Percentiles rank a stretch among this genome's conserved stretches.
These are phyloP conservation scores for Epichloe sp. DNA, from an alignment of 2,329 filamentous ascomycete genomes.

Conservation along the genomic window DNA sequence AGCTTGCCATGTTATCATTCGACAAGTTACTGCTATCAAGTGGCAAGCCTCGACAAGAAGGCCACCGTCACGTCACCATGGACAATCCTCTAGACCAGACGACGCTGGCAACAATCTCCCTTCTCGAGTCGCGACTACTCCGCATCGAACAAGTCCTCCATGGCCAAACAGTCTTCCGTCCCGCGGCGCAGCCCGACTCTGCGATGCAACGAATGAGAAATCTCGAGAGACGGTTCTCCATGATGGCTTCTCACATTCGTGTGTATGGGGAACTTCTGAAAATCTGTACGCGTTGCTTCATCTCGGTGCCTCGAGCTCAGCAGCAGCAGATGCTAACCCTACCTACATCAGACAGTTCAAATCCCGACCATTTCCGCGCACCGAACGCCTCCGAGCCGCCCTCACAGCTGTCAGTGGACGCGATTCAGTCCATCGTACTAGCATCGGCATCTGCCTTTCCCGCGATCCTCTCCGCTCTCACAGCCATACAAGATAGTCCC, in stretches of 20 bases:
- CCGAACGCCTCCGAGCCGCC: conserved; percentile 33
- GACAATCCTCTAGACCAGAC: conserved; percentile 34
- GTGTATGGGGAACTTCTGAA: conserved; percentile 47
- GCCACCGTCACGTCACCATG: conserved; percentile 10
- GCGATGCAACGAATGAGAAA: conserved; percentile 32
- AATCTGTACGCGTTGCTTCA: conserved; percentile 34
- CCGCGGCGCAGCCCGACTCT: conserved; percentile 23
- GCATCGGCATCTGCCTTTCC: conserved; percentile 43
- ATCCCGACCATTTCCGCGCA: conserved; percentile 42
- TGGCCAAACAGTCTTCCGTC: conserved; percentile 26
- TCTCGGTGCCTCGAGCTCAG: neutral
- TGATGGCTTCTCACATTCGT: conserved; percentile 35
- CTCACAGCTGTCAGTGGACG: conserved; percentile 36
- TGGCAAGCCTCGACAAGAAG: neutral
- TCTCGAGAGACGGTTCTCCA: conserved; percentile 40
- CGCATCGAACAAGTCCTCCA: conserved; percentile 47
- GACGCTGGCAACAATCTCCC: conserved; percentile 39
- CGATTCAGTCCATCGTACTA: conserved; percentile 41
- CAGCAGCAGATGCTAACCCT: neutral
- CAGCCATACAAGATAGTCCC: conserved; percentile 41
- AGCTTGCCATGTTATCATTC: no score
- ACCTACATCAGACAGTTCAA: conserved; percentile 31
- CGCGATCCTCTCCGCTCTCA: conserved; percentile 42
- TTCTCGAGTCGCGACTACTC: conserved; percentile 45
- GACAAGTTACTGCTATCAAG: neutral